A percentile compares a stretch with the other conserved stretches of the same genome.
Conservation (phyloP, 2,329 filamentous ascomycete species). For the Dothiorella sarmentorum region DNA sequence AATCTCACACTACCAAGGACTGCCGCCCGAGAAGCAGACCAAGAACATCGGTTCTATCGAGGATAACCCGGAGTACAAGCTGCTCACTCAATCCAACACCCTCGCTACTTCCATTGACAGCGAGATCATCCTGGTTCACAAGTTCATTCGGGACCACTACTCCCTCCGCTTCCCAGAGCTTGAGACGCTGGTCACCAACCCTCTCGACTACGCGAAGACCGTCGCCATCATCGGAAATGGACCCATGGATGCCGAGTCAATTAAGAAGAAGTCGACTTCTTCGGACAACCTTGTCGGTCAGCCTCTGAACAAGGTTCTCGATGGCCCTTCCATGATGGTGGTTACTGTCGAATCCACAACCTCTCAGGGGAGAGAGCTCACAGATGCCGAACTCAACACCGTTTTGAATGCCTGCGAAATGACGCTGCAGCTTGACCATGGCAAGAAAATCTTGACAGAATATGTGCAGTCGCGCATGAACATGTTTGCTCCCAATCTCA, state of each 20-base stretch:
- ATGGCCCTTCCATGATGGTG: slow-evolving; percentile 89
- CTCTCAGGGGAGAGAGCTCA: slow-evolving; percentile 76
- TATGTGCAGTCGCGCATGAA: slow-evolving; percentile 98
- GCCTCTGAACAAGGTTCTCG: slow-evolving; percentile 75
- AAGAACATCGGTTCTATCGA: slow-evolving; percentile 74
- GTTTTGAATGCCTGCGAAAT: slow-evolving; percentile 80
- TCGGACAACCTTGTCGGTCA: slow-evolving; percentile 74
- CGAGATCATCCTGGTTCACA: slow-evolving; percentile 90
- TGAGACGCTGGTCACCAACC: slow-evolving; percentile 83
- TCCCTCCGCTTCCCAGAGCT: slow-evolving; percentile 90
- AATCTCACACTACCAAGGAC: slow-evolving; percentile 72
- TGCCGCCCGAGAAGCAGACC: slow-evolving; percentile 62
- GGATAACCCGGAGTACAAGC: slow-evolving; percentile 86
- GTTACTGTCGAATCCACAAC: slow-evolving; percentile 93
- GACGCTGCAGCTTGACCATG: slow-evolving; percentile 80
- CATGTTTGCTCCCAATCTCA: slow-evolving; percentile 90
- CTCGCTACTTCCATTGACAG: slow-evolving; percentile 90
- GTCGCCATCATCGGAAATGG: slow-evolving; percentile 92
- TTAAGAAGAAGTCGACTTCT: slow-evolving; percentile 73
- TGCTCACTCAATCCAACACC: slow-evolving; percentile 83
- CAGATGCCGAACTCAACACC: slow-evolving; percentile 67
- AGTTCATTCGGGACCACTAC: slow-evolving; percentile 95
- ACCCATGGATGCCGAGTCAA: slow-evolving; percentile 68
- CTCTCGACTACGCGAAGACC: slow-evolving; percentile 91
- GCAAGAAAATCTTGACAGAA: slow-evolving; percentile 81